These are phyloP conservation scores for Salvia splendens DNA, from an alignment of 257 asterid species.

Conservation along the genomic window DNA sequence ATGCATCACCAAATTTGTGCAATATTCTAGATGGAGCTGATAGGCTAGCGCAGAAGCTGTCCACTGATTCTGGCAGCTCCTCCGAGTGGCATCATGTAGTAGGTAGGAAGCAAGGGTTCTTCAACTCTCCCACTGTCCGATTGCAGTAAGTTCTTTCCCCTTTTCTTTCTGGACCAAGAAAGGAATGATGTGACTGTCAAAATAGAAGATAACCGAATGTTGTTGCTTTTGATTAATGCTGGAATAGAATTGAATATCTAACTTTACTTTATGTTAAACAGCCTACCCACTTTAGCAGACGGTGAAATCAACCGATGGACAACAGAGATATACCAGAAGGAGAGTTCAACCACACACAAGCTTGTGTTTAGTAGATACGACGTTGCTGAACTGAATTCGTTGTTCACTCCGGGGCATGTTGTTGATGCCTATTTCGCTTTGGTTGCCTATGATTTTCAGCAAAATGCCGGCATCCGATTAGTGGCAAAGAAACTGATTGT, in stretches of 20 bases:
- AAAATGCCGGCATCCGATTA: constrained; percentile 77
- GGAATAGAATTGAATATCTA: constrained; percentile 17
- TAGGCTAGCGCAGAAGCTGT: constrained; percentile 53
- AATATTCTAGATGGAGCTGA: constrained; percentile 63
- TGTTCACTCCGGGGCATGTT: constrained; percentile 54
- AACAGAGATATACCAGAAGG: constrained; percentile 75
- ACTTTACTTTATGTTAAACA: constrained; percentile 37
- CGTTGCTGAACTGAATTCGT: constrained; percentile 50
- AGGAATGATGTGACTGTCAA: constrained; percentile 2
- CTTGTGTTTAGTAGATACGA: constrained; percentile 60
- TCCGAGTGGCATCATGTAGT: constrained; percentile 90
- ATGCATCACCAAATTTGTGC: constrained; percentile 62
- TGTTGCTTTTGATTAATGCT: constrained; percentile 5
- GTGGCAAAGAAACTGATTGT: constrained; percentile 70
- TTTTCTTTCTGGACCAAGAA: constrained; percentile 18
- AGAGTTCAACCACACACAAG: constrained; percentile 51
- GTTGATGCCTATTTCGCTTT: constrained; percentile 80
- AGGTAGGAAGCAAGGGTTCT: constrained; percentile 65
- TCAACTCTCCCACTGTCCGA: constrained; percentile 71
- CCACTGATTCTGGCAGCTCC: constrained; percentile 63
- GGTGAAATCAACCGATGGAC: constrained; percentile 53
- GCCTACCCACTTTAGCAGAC: constrained; percentile 64
- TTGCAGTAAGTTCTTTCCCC: constrained; percentile 61
- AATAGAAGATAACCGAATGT: constrained; percentile 6
- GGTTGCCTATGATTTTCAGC: constrained; percentile 72